These are phyloP conservation scores for Starmerella stigmatis DNA, from an alignment of 805 yeast species.

Conservation along the genomic window DNA sequence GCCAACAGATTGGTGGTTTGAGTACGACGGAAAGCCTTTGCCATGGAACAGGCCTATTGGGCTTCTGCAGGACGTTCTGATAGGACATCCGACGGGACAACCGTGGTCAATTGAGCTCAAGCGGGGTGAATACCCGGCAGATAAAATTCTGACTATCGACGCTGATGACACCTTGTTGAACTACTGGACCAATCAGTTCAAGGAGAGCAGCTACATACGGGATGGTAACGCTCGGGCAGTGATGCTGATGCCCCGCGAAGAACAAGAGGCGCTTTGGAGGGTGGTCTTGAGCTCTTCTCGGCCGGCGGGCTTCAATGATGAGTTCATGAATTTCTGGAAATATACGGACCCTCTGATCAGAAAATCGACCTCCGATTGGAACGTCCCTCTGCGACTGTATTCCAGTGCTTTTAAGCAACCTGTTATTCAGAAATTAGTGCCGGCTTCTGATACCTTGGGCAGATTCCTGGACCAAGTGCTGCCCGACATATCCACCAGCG, in stretches of 20 bases:
- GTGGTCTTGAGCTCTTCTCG: slow-evolving; percentile 18
- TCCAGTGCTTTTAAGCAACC: background rate
- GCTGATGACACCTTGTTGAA: slow-evolving; percentile 34
- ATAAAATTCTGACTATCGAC: slow-evolving; percentile 36
- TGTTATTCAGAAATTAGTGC: slow-evolving; percentile 1
- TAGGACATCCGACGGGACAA: slow-evolving; percentile 4
- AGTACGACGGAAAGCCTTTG: slow-evolving; percentile 9
- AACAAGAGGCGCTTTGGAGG: slow-evolving; percentile 49
- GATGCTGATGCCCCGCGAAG: slow-evolving; percentile 61
- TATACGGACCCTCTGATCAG: slow-evolving; percentile 21
- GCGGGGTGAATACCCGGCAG: slow-evolving; percentile 37
- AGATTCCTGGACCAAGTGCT: slow-evolving; percentile 31
- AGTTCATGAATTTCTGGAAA: slow-evolving; percentile 26
- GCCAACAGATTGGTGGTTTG: slow-evolving; percentile 18
- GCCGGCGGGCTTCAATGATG: background rate
- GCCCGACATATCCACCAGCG: slow-evolving; percentile 40
- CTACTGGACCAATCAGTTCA: slow-evolving; percentile 66
- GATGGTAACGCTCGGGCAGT: slow-evolving; percentile 70
- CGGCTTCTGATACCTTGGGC: slow-evolving; percentile 8
- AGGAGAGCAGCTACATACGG: slow-evolving; percentile 67
- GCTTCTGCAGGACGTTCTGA: slow-evolving; percentile 16
- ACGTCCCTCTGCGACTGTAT: slow-evolving; percentile 11
- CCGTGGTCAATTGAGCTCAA: slow-evolving; percentile 43
- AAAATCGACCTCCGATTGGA: background rate
- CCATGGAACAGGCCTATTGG: slow-evolving; percentile 24